A percentile compares a stretch with the other conserved stretches of the same genome.
Conservation (phyloP, 805 yeast species). For the Candida glaebosa region DNA sequence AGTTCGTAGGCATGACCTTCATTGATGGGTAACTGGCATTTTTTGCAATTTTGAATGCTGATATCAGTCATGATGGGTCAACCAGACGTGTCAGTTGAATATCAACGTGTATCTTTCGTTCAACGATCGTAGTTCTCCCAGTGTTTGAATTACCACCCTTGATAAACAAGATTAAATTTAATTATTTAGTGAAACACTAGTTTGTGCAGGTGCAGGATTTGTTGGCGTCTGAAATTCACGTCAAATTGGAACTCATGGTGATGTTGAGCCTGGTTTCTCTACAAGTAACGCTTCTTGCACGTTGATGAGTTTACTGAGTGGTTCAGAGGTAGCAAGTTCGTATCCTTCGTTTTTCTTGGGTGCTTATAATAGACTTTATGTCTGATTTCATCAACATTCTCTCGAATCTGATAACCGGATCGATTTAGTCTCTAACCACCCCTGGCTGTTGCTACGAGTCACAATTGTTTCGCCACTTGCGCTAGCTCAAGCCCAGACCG, state of each 20-base stretch:
- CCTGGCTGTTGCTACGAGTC: too few species aligned
- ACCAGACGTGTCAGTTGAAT: background rate
- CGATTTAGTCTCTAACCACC: too few species aligned
- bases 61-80: background rate
- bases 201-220: background rate
- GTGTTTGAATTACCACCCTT: background rate
- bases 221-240: background rate
- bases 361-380: too few species aligned
- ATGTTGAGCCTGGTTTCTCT: too few species aligned
- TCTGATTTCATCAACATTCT: too few species aligned
- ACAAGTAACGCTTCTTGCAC: too few species aligned
- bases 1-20: constrained; percentile 95
- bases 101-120: background rate
- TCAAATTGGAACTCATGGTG: too few species aligned
- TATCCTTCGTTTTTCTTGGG: too few species aligned
- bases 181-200: background rate
- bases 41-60: constrained; percentile 32
- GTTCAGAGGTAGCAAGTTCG: too few species aligned
- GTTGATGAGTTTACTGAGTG: too few species aligned
- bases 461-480: too few species aligned
- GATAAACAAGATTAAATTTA: background rate
- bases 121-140: background rate
- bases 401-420: too few species aligned
- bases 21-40: constrained; percentile 48
- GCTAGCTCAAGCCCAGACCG: background rate